Base-by-base conservation (phyloP, 208 protist species). In the Acanthamoeba castellanii region DNA sequence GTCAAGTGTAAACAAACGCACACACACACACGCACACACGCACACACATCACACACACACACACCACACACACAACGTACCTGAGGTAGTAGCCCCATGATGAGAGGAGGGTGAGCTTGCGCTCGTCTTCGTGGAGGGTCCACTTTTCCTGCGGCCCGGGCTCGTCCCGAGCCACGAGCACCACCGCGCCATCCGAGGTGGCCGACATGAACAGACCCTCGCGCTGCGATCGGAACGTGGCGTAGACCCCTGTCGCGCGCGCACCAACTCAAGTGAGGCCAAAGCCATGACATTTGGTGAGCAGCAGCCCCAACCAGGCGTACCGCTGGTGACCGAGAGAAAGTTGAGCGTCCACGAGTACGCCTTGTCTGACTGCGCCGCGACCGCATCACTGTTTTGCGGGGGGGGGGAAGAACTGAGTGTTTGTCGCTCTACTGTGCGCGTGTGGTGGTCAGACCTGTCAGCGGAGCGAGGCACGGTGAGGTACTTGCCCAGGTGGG, bases 71-170 rank as follows among this genome's bases (percentile, higher is more conserved):
- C 13, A 13, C 8, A 5, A 16, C 16, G 16, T 57, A 57, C 57
- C 57, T 64, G 27, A 74, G 68, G 68, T 74, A 74, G 68, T 42
- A 20, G 32, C 68, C 68, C 68, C 68, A 74, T 0, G 2, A 42
- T 2, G 68, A 74, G 30, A 74, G 68, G 68, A 74, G 68, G 25
- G 68, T 74, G 68, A 74, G 68, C 30, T 74, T 74, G 68, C 68
- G 68, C 11, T 74, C 30, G 68, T 74, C 68, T 2, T 74, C 68
- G 32, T 74, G 32, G 30, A 74, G 30, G 8, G 68, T 74, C 68
- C 68, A 74, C 68, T 42, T 34, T 27, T 74, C 68, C 27, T 74
- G 27, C 20, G 68, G 68, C 11, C 68, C 68, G 25, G 68, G 68
- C 27, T 42, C 68, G 13, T 20, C 32, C 9, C 68, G 16, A 0